Evolutionary conservation across 78 protist species (phyloP), one percentile per base, ranked within the genome.

Genomic region (Goniomonas avonlea): DNA sequence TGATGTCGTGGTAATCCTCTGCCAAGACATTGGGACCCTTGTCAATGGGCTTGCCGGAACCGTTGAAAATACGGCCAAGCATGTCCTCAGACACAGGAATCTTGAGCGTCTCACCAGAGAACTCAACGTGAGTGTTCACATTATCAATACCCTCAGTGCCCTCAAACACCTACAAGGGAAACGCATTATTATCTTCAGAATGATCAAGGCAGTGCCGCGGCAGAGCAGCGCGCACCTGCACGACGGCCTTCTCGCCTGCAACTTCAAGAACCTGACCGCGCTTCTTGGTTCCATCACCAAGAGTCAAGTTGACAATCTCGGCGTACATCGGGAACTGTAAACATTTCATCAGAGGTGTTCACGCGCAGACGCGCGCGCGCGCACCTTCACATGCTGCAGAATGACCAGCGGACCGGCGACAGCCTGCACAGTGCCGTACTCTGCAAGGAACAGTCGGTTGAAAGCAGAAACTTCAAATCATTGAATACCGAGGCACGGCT

Each of bases 361-460:
- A 32, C 15, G 29, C 2, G 5, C 7, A 3, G 32, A 32, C 29
- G 48, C 27, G 45, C 18, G 47, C 3, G 60, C 9, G 1, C 38
- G 20, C 8, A 90, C 94, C 79, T 91, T 93, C 60, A 96, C 96
- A 32, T 96, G 88, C 61, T 98, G 98, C 23, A 97, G 88, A 40
- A 97, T 85, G 48, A 98, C 99, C 25, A 98, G 93, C 29, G 99
- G 99, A 7, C 99, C 99, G 63, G 94, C 94, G 25, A 98, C 99
- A 23, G 90, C 98, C 23, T 75, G 18, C 39, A 98, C 97, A 3
- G 99, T 98, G 55, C 94, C 79, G 89, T 98, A 98, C 43, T 94
- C 97, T 81, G 40, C 47, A 35, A 21, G 37, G 53, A 17, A 17
- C 13, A 13, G 71, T 3, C 65, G 34, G 8, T 15, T 15, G 29